These are phyloP conservation scores for Lyophyllum shimeji DNA, from an alignment of 768 basidiomycete genomes.

Conservation along the genomic window DNA sequence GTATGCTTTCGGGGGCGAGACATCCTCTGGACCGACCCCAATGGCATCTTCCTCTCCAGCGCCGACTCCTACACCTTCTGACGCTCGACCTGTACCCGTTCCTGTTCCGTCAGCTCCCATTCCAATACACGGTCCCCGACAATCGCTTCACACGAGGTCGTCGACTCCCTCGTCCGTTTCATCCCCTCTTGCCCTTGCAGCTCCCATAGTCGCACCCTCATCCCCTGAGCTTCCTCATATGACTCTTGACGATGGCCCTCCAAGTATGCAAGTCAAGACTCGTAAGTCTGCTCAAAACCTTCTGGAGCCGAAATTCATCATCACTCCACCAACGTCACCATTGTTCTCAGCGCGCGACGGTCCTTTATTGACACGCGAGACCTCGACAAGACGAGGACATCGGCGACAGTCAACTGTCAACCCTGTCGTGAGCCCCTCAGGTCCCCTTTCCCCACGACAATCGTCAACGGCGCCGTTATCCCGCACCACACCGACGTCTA, in stretches of 20 bases:
- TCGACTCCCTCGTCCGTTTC: slow-evolving; percentile 89
- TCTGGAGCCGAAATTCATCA: slow-evolving; percentile 60
- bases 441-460: slow-evolving; percentile 86
- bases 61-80: slow-evolving; percentile 27
- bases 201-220: slow-evolving; percentile 74
- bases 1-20: slow-evolving; percentile 52
- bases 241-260: slow-evolving; percentile 58
- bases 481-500: slow-evolving; percentile 83
- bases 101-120: slow-evolving; percentile 27
- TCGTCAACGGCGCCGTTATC: slow-evolving; percentile 75
- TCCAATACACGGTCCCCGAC: slow-evolving; percentile 35
- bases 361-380: slow-evolving; percentile 38
- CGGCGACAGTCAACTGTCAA: slow-evolving; percentile 75
- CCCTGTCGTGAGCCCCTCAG: slow-evolving; percentile 57
- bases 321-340: slow-evolving; percentile 79
- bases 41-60: slow-evolving; percentile 57
- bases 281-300: slow-evolving; percentile 68
- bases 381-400: slow-evolving; percentile 54
- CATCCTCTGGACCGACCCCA: slow-evolving; percentile 66
- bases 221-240: slow-evolving; percentile 14
- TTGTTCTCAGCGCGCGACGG: slow-evolving; percentile 48
- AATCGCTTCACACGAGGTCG: slow-evolving; percentile 69
- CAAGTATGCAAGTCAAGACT: slow-evolving; percentile 55
- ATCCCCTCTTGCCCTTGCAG: slow-evolving; percentile 82
- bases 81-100: slow-evolving; percentile 26